Conservation (phyloP, 164 flowering plant species). For the Echeveria elegans region DNA sequence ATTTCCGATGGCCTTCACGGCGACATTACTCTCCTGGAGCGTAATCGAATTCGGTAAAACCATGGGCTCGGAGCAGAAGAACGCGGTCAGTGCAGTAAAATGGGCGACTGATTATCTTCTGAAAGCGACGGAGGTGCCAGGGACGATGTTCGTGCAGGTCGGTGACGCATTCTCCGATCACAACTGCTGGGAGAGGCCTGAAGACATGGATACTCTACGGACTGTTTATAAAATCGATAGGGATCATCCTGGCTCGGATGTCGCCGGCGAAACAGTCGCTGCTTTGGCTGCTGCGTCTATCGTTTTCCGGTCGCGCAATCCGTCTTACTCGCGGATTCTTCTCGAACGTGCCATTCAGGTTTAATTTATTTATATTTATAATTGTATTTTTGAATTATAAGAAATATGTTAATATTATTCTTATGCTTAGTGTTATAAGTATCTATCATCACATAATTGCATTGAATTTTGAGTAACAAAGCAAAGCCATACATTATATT, state of each 20-base stretch:
- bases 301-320: conserved; percentile 58
- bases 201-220: conserved; percentile 85
- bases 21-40: conserved; percentile 82
- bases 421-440: no score
- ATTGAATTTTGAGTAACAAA: no score
- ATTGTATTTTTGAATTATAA: no score
- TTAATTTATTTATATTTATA: conserved; percentile 14
- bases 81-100: conserved; percentile 55
- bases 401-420: no score
- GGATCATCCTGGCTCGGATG: conserved; percentile 78
- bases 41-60: conserved; percentile 52
- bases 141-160: conserved; percentile 55
- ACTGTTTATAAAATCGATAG: conserved; percentile 54
- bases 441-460: no score
- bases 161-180: conserved; percentile 76
- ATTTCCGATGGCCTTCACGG: conserved; percentile 90
- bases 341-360: conserved; percentile 61
- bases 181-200: conserved; percentile 91
- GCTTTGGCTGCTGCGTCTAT: conserved; percentile 89
- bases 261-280: conserved; percentile 94
- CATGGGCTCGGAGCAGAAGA: conserved; percentile 47
- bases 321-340: conserved; percentile 51
- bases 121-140: conserved; percentile 54
- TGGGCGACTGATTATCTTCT: conserved; percentile 83
- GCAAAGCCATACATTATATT: no score